Percentiles rank a stretch among this genome's conserved stretches.
phyloP scores from a whole-genome alignment of 108 stramenopile genomes.

The Nitzschia sp. region DNA sequence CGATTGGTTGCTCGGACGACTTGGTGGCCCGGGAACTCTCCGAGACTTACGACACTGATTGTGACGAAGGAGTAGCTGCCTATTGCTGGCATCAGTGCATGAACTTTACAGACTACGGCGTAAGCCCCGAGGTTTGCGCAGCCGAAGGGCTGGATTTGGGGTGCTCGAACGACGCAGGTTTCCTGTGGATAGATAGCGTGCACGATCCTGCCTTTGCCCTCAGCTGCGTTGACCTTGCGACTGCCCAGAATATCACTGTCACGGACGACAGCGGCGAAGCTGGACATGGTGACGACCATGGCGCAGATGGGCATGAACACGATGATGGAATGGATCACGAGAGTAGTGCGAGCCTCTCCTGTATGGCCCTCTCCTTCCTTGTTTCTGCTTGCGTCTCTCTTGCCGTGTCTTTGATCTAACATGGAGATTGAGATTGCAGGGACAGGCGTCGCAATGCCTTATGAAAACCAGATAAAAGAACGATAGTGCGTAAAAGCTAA shows the following conservation, averaged over 20 bases:
- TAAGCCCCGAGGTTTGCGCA: constrained; percentile 53
- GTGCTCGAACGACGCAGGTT: constrained; percentile 63
- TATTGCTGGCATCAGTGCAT: constrained; percentile 88
- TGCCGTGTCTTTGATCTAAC: no score
- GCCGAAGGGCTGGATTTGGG: constrained; percentile 49
- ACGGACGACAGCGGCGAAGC: constrained; percentile 12
- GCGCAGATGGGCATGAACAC: not conserved
- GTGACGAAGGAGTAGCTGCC: constrained; percentile 50
- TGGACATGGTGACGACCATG: constrained; percentile 6
- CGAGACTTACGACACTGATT: constrained; percentile 22
- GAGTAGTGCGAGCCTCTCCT: no score
- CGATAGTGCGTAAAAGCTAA: no score
- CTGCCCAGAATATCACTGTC: constrained; percentile 3
- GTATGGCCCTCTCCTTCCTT: no score
- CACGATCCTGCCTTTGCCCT: constrained; percentile 37
- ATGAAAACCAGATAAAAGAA: no score
- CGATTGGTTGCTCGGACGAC: constrained; percentile 45
- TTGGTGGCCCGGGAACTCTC: constrained; percentile 43
- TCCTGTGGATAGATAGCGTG: constrained; percentile 40
- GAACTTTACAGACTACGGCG: constrained; percentile 44
- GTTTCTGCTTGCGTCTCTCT: no score
- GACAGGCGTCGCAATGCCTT: no score
- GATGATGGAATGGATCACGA: no score
- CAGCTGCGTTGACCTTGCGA: constrained; percentile 13
- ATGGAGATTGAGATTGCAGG: no score